Percentiles rank a stretch among this genome's conserved stretches.
Conservation (phyloP, 345 rosid species). For the Citrus sp. region DNA sequence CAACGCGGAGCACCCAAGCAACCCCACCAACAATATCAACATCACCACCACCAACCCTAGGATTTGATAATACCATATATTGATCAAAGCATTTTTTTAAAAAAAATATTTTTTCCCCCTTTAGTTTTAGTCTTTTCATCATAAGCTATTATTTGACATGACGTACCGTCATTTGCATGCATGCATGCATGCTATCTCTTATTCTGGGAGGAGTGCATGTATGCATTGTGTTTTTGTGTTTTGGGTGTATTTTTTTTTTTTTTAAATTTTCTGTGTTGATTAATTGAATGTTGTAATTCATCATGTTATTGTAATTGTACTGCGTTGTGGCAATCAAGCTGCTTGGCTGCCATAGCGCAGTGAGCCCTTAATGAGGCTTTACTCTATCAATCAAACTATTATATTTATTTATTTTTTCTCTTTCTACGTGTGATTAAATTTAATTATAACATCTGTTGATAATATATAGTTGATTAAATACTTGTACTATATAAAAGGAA, state of each 20-base stretch:
- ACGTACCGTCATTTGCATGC: neutral
- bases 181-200: neutral
- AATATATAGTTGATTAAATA: no score
- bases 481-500: no score
- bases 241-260: neutral
- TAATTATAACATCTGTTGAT: no score
- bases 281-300: neutral
- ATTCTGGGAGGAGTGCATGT: neutral
- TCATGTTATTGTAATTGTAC: neutral
- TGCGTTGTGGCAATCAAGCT: no score
- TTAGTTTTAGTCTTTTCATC: neutral
- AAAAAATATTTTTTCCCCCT: neutral
- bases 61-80: neutral
- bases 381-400: no score
- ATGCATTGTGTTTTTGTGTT: no score
- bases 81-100: neutral
- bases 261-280: neutral
- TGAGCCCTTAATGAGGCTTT: no score
- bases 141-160: neutral
- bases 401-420: no score
- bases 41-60: neutral
- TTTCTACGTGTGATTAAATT: no score
- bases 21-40: neutral
- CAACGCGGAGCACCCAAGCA: neutral
- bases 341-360: no score